Evolutionary conservation across 805 yeast species (phyloP), one percentile per base, ranked within the genome.

Genomic region (Clavispora carvajalis): DNA sequence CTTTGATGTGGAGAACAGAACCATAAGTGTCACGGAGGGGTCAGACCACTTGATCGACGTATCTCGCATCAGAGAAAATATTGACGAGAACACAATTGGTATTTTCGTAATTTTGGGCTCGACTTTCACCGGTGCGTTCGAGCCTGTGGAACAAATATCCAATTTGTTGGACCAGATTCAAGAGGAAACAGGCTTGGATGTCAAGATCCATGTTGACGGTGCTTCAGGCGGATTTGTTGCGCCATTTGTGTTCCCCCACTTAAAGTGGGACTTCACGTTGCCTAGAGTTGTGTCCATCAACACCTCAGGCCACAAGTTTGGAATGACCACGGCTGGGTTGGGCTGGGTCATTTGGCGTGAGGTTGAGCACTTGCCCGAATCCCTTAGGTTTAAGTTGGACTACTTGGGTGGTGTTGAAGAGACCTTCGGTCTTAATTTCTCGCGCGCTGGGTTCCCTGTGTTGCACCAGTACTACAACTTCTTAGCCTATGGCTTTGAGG

Each of bases 11-110:
- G 96, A 89, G 58, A 76, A 85, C 46, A 73, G 95, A 52, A 61
- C 86, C 48, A 73, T 90, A 44, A 81, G 83, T 11, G 87, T 87
- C 22, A 69, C 73, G 18, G 72, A 68, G 37, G 71, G 74, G 34
- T 69, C 80, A 34, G 77, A 80, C 50, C 85, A 82, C 62, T 69
- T 81, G 44, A 69, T 89, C 53, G 90, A 85, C 56, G 60, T 74
- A 22, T 54, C 71, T 25, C 69, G 76, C 49, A 71, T 90, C 55
- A 73, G 73, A 57, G 79, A 79, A 40, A 66, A 76, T 44, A 69
- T 85, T 29, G 96, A 89, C 62, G 96, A 90, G 59, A 88, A 90
- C 67, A 89, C 97, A 11, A 88, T 89, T 65, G 96, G 96, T 52
- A 76, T 86, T 33, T 89, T 80, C 63, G 95, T 83, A 17, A 88